phyloP scores from a whole-genome alignment of 345 rosid species.

The Euphorbia tirucalli region DNA sequence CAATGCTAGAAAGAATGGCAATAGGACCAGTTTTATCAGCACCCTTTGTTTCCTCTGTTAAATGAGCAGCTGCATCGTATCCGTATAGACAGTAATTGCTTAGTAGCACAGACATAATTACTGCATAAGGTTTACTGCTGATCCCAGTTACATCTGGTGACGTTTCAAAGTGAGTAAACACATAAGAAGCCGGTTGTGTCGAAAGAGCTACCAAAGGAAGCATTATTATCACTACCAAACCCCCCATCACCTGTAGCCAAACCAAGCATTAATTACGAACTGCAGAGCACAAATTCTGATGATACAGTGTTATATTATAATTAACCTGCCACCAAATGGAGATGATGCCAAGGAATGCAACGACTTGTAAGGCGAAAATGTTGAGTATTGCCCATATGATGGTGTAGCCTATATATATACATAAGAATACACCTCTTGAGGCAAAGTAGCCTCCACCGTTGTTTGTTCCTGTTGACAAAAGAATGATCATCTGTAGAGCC shows the following conservation, averaged over 20 bases:
- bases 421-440: constrained; percentile 51
- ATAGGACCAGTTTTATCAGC: constrained; percentile 63
- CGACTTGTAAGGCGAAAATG: constrained; percentile 55
- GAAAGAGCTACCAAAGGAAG: constrained; percentile 54
- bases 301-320: not conserved
- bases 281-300: too few relatives aligned
- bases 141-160: constrained; percentile 48
- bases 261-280: too few relatives aligned
- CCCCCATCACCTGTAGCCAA: constrained; percentile 46
- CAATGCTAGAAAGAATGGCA: constrained; percentile 57
- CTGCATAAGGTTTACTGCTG: constrained; percentile 54
- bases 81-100: constrained; percentile 63
- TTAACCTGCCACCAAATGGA: constrained; percentile 75
- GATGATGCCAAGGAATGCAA: constrained; percentile 57
- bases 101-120: constrained; percentile 49
- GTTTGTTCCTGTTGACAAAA: constrained; percentile 53
- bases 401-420: constrained; percentile 53
- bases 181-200: constrained; percentile 50
- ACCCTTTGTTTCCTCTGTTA: constrained; percentile 70
- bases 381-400: constrained; percentile 64
- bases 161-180: constrained; percentile 46
- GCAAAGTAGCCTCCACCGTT: constrained; percentile 60
- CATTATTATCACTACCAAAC: constrained; percentile 50
- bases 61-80: constrained; percentile 62
- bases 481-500: constrained; percentile 58